Percentiles rank a stretch among this genome's conserved stretches.
These are phyloP conservation scores for Sordaria brevicollis DNA, from an alignment of 495 filamentous ascomycete species.

Conservation along the genomic window DNA sequence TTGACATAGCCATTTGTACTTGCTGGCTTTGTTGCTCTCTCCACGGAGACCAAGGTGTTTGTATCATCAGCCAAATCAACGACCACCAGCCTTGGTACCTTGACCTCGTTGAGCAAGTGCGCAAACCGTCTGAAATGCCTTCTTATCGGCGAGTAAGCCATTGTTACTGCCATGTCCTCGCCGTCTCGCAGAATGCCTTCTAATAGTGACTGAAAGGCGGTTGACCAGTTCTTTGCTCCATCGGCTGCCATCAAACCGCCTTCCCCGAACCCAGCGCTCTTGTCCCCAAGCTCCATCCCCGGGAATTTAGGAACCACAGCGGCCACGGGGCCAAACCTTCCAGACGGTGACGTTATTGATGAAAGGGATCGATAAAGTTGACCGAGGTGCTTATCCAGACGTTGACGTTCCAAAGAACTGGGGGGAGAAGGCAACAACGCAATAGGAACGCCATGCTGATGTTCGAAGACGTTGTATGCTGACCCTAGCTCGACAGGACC, in stretches of 20 bases:
- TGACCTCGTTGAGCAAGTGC: conserved; percentile 30
- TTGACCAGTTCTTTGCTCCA: conserved; percentile 25
- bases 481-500: conserved; percentile 11
- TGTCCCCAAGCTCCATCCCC: neutral
- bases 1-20: neutral
- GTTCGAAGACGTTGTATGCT: conserved; percentile 23
- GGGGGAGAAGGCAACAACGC: conserved; percentile 13
- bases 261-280: neutral
- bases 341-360: conserved; percentile 24
- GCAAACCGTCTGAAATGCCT: conserved; percentile 25
- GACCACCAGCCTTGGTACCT: conserved; percentile 25
- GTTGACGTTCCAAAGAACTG: conserved; percentile 5
- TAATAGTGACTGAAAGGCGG: conserved; percentile 36
- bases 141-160: conserved; percentile 31
- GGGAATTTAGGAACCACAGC: conserved; percentile 15
- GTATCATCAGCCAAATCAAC: conserved; percentile 24
- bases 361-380: conserved; percentile 24
- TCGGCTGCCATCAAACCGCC: conserved; percentile 1
- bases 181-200: conserved; percentile 33
- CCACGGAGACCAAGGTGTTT: conserved; percentile 22
- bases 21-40: neutral
- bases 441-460: conserved; percentile 17
- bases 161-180: conserved; percentile 34
- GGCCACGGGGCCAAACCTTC: conserved; percentile 26
- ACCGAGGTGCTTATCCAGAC: conserved; percentile 24